Conservation (phyloP, 179 eudicot species). For the Patellifolia procumbens region DNA sequence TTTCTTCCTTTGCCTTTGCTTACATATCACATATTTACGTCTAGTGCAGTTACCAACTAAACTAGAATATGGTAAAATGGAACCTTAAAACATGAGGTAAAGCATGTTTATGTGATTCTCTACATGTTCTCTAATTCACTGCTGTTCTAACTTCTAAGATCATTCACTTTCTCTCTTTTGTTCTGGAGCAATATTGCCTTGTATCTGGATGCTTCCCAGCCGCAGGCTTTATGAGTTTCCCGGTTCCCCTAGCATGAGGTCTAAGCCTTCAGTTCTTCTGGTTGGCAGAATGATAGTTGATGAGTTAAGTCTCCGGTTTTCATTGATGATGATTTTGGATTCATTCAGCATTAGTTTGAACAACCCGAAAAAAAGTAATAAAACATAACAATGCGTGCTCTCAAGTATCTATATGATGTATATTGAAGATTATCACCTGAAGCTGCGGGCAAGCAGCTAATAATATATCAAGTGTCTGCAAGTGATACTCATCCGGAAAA, state of each 20-base stretch:
- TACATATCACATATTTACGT: not conserved
- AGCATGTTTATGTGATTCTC: not conserved
- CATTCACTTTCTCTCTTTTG: not conserved
- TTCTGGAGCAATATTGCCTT: not conserved
- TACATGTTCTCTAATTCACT: not conserved
- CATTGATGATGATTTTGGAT: not conserved
- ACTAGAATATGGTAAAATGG: not conserved
- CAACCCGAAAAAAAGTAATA: not conserved
- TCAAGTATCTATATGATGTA: not conserved
- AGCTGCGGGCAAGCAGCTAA: conserved; percentile 94
- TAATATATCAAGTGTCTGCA: conserved; percentile 90
- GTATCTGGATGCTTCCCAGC: not conserved
- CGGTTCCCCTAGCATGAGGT: too few species aligned
- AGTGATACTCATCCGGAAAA: conserved; percentile 97
- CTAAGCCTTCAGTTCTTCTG: not conserved
- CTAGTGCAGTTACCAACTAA: not conserved
- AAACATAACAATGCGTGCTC: not conserved
- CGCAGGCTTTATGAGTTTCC: not conserved
- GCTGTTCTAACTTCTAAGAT: not conserved
- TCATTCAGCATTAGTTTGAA: not conserved
- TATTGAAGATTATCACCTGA: conserved; percentile 52
- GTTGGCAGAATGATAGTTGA: not conserved
- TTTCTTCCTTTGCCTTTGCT: not conserved
- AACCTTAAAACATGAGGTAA: not conserved
- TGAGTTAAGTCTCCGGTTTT: not conserved